Percentiles rank a stretch among this genome's conserved stretches.
Conservation (phyloP, 2,329 filamentous ascomycete genomes). For the Penicillium brevicompactum region DNA sequence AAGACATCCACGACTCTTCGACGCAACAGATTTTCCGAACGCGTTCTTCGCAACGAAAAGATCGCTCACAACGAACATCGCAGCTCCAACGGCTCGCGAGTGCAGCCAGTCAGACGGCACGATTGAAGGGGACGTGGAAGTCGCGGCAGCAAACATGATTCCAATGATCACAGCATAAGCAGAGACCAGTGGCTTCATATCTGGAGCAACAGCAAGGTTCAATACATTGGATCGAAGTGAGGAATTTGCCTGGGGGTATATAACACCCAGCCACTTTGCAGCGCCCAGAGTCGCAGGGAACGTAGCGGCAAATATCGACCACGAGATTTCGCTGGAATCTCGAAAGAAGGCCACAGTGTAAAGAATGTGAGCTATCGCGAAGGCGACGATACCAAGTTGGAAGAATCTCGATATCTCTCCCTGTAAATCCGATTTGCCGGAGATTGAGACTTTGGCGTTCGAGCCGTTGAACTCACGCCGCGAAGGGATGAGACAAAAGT, state of each 20-base stretch:
- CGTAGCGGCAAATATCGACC: conserved; percentile 15
- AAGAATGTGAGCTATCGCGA: conserved; percentile 31
- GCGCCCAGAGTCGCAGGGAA: conserved; percentile 21
- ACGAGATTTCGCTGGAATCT: conserved; percentile 13
- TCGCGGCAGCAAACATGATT: conserved; percentile 30
- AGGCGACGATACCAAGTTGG: conserved; percentile 31
- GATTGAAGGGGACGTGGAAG: conserved; percentile 18
- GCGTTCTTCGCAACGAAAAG: conserved; percentile 35
- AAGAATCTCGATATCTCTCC: conserved; percentile 26
- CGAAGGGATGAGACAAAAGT: conserved; percentile 30
- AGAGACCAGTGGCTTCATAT: conserved; percentile 29
- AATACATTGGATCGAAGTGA: conserved; percentile 23
- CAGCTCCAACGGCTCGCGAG: conserved; percentile 29
- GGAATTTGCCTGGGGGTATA: conserved; percentile 22
- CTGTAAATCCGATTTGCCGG: neutral
- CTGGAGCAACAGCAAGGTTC: conserved; percentile 21
- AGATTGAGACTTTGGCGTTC: neutral
- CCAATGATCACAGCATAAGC: conserved; percentile 31
- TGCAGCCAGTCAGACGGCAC: conserved; percentile 8
- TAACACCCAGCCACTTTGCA: conserved; percentile 28
- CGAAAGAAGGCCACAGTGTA: conserved; percentile 31
- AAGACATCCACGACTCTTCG: conserved; percentile 15
- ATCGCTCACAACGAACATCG: conserved; percentile 35
- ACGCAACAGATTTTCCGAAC: conserved; percentile 21
- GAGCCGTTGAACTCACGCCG: conserved; percentile 21